phyloP scores from a whole-genome alignment of 169 alveolate species.

The Babesia bigemina region DNA sequence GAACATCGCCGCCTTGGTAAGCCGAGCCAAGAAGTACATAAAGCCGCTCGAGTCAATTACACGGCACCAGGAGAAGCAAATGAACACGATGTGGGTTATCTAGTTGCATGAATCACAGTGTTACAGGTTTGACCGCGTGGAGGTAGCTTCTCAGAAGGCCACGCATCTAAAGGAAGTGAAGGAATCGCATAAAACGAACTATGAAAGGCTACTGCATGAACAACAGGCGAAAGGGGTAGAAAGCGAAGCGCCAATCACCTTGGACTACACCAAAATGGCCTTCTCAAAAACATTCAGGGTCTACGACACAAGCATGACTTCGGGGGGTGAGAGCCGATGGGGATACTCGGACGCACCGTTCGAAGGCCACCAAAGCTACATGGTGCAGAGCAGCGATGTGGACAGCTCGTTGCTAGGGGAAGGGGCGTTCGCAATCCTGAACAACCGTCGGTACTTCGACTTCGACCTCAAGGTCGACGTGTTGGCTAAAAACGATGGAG shows the following conservation, averaged over 20 bases:
- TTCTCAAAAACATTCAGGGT: slow-evolving; percentile 81
- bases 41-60: slow-evolving; percentile 84
- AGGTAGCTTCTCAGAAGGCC: slow-evolving; percentile 72
- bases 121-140: slow-evolving; percentile 76
- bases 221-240: slow-evolving; percentile 76
- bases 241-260: slow-evolving; percentile 75
- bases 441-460: slow-evolving; percentile 82
- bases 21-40: slow-evolving; percentile 80
- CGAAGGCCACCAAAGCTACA: slow-evolving; percentile 74
- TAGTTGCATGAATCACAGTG: slow-evolving; percentile 60
- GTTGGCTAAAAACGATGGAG: slow-evolving; percentile 80
- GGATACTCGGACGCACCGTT: slow-evolving; percentile 85
- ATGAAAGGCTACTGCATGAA: slow-evolving; percentile 48
- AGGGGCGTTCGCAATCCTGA: slow-evolving; percentile 84
- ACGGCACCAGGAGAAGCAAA: slow-evolving; percentile 73
- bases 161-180: slow-evolving; percentile 38
- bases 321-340: slow-evolving; percentile 82
- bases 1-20: slow-evolving; percentile 78
- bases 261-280: slow-evolving; percentile 80
- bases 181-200: slow-evolving; percentile 40
- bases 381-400: slow-evolving; percentile 84
- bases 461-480: slow-evolving; percentile 75
- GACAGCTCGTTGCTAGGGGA: slow-evolving; percentile 76
- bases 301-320: slow-evolving; percentile 76
- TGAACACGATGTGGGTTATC: slow-evolving; percentile 74